These are phyloP conservation scores for Penicillium coprophilum DNA, from an alignment of 495 filamentous ascomycete species.

Conservation along the genomic window DNA sequence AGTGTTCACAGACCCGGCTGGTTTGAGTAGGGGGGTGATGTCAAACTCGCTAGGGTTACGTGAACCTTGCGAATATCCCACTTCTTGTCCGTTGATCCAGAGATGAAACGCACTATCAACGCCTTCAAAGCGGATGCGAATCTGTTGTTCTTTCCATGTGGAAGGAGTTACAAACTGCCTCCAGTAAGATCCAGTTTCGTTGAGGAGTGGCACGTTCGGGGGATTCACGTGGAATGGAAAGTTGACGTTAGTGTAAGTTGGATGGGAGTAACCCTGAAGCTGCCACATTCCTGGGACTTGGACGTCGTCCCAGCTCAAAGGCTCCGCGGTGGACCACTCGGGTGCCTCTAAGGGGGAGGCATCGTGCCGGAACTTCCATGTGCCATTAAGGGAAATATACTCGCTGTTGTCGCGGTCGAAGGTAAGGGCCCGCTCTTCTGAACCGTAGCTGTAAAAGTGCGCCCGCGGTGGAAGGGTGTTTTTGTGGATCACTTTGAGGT, in stretches of 20 bases:
- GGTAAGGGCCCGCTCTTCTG: conserved; percentile 12
- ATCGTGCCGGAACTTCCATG: conserved; percentile 58
- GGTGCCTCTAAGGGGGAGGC: conserved; percentile 50
- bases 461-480: conserved; percentile 60
- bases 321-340: conserved; percentile 30
- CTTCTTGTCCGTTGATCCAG: conserved; percentile 57
- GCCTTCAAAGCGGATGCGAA: conserved; percentile 62
- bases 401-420: conserved; percentile 13
- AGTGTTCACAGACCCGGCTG: conserved; percentile 42
- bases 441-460: conserved; percentile 51
- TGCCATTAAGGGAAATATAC: conserved; percentile 47
- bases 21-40: conserved; percentile 45
- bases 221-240: conserved; percentile 61
- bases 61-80: conserved; percentile 66
- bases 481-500: conserved; percentile 57
- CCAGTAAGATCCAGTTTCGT: conserved; percentile 59
- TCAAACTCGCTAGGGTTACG: conserved; percentile 65
- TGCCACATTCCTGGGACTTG: conserved; percentile 69
- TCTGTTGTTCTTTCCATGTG: conserved; percentile 33
- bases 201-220: conserved; percentile 50
- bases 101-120: conserved; percentile 67
- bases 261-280: conserved; percentile 58
- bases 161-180: conserved; percentile 47
- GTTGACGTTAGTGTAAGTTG: conserved; percentile 60
- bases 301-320: conserved; percentile 47